Evolutionary conservation across 257 asterid genomes (phyloP).

Genomic region (Avicennia marina): DNA sequence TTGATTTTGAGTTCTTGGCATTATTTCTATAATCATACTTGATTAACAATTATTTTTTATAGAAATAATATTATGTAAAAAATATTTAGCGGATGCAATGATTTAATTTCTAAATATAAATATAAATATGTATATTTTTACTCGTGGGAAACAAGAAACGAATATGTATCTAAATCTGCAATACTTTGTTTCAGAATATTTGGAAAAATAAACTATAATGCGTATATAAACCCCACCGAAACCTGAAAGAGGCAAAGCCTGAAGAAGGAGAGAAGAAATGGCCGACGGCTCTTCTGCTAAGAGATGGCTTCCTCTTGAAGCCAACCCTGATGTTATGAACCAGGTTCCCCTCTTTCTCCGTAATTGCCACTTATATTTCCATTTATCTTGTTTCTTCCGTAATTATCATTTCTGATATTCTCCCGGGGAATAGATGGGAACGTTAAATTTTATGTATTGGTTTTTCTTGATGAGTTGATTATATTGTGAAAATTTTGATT

Average conservation of each 20-base stretch:
- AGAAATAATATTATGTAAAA: too few relatives aligned
- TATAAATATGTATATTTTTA: too few relatives aligned
- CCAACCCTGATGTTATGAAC: slow-evolving; percentile 94
- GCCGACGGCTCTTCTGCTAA: slow-evolving; percentile 48
- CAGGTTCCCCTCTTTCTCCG: slow-evolving; percentile 45
- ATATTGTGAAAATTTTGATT: neutral
- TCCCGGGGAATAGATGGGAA: neutral
- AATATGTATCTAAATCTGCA: too few relatives aligned
- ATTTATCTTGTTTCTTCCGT: neutral
- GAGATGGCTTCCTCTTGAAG: slow-evolving; percentile 99
- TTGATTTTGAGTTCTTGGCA: too few relatives aligned
- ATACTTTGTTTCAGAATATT: too few relatives aligned
- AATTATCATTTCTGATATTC: neutral
- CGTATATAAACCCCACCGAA: slow-evolving; percentile 1
- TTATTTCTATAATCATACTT: too few relatives aligned
- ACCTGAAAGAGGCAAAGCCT: slow-evolving; percentile 10
- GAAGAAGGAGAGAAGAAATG: slow-evolving; percentile 44
- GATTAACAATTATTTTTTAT: too few relatives aligned
- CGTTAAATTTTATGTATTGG: neutral
- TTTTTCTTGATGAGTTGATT: too few relatives aligned
- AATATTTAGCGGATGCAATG: too few relatives aligned
- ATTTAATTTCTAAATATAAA: too few relatives aligned
- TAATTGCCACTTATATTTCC: neutral
- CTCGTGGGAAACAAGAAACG: too few relatives aligned
- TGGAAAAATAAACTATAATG: too few relatives aligned